Evolutionary conservation across 176 grass and related monocot genomes (phyloP).

Genomic region (Pontederia paniculata): DNA sequence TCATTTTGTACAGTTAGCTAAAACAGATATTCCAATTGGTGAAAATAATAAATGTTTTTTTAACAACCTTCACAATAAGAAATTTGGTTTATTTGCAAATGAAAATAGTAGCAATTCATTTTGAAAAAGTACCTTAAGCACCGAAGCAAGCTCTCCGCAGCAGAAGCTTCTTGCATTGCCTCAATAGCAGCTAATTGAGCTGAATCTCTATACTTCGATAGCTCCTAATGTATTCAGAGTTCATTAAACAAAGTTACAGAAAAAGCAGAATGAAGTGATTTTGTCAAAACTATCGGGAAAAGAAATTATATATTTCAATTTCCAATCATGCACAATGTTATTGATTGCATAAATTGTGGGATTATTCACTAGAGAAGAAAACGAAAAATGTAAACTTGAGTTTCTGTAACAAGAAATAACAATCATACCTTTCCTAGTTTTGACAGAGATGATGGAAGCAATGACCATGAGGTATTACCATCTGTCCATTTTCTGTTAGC

Average conservation of each 20-base stretch:
- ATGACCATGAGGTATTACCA: constrained; percentile 43
- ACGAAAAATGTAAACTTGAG: constrained; percentile 1
- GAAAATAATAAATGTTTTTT: too few species aligned
- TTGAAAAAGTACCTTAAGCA: constrained; percentile 36
- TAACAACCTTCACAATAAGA: too few species aligned
- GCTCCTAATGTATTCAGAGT: constrained; percentile 29
- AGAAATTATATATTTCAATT: not conserved
- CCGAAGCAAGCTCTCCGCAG: constrained; percentile 49
- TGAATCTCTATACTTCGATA: constrained; percentile 54
- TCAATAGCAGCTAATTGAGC: constrained; percentile 67
- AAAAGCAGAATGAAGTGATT: not conserved
- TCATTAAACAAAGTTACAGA: not conserved
- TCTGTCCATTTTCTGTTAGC: constrained; percentile 28
- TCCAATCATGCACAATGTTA: too few species aligned
- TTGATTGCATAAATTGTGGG: too few species aligned
- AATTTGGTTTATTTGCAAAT: too few species aligned
- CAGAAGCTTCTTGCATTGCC: constrained; percentile 60
- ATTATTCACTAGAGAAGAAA: too few species aligned
- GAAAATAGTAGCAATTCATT: not conserved
- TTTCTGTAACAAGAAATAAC: not conserved
- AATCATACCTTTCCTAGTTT: constrained; percentile 39
- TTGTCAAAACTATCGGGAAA: not conserved
- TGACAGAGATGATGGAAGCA: constrained; percentile 40
- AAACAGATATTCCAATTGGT: too few species aligned
- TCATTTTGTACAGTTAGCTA: too few species aligned